These are phyloP conservation scores for Prunus davidiana DNA, from an alignment of 306 rosid genomes.

Conservation along the genomic window DNA sequence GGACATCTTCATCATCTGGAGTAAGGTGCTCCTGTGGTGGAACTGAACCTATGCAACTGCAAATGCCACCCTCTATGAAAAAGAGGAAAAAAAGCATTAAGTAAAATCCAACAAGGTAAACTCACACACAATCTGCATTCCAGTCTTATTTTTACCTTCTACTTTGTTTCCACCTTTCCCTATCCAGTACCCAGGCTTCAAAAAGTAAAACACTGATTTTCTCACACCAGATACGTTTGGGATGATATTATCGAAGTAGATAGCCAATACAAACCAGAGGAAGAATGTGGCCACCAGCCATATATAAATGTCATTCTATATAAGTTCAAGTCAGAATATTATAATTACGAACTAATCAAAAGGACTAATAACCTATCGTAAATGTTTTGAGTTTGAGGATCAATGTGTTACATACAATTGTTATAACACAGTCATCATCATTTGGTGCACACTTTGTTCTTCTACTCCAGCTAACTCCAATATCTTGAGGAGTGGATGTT, in stretches of 20 bases:
- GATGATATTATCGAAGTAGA: slow-evolving; percentile 83
- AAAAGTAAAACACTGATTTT: slow-evolving; percentile 70
- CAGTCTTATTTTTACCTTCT: slow-evolving; percentile 46
- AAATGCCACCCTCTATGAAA: slow-evolving; percentile 72
- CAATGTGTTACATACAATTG: slow-evolving; percentile 54
- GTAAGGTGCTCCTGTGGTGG: slow-evolving; percentile 41
- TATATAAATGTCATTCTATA: slow-evolving; percentile 61
- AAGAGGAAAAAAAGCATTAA: slow-evolving; percentile 11
- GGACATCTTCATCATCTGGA: slow-evolving; percentile 91
- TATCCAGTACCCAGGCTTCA: slow-evolving; percentile 72
- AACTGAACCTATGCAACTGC: slow-evolving; percentile 64
- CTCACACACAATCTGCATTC: slow-evolving; percentile 7
- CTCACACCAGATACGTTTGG: slow-evolving; percentile 88
- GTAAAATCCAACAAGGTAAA: slow-evolving; percentile 17
- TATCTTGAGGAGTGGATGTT: slow-evolving; percentile 57
- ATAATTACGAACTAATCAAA: neutral
- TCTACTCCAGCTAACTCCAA: slow-evolving; percentile 74
- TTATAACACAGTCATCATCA: slow-evolving; percentile 48
- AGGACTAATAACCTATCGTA: neutral
- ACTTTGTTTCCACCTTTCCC: slow-evolving; percentile 78
- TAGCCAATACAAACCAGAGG: slow-evolving; percentile 77
- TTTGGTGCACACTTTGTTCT: slow-evolving; percentile 54
- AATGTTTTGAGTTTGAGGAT: neutral
- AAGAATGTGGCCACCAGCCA: slow-evolving; percentile 74
- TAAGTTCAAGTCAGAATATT: slow-evolving; percentile 23